Conservation (phyloP, 2,329 filamentous ascomycete genomes). For the Fusarium tjaetaba region DNA sequence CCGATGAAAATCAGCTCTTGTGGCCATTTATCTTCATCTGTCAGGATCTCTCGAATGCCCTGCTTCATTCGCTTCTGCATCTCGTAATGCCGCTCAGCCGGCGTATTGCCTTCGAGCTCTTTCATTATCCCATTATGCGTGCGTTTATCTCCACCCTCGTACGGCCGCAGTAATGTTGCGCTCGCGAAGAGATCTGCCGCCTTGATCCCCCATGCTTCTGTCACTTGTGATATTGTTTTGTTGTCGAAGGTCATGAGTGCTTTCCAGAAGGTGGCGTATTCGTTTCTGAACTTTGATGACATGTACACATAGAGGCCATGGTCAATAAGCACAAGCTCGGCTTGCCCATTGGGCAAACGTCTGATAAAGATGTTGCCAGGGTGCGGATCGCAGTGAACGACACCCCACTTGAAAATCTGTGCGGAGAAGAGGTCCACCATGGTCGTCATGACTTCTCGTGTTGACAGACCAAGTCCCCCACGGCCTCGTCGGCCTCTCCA, state of each 20-base stretch:
- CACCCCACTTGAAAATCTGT: slow-evolving; percentile 97
- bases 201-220: slow-evolving; percentile 84
- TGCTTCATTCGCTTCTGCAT: slow-evolving; percentile 89
- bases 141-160: slow-evolving; percentile 81
- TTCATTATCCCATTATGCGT: slow-evolving; percentile 72
- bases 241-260: slow-evolving; percentile 95
- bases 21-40: slow-evolving; percentile 88
- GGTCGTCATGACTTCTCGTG: slow-evolving; percentile 92
- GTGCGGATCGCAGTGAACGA: slow-evolving; percentile 96
- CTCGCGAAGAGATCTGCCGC: slow-evolving; percentile 92
- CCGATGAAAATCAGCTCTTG: slow-evolving; percentile 93
- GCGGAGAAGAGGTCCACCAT: slow-evolving; percentile 98
- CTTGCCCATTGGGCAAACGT: slow-evolving; percentile 79
- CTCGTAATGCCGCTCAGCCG: slow-evolving; percentile 82
- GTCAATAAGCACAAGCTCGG: slow-evolving; percentile 95
- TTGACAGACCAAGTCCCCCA: slow-evolving; percentile 84
- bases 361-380: slow-evolving; percentile 98
- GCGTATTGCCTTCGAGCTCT: slow-evolving; percentile 66
- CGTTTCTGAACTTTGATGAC: slow-evolving; percentile 80
- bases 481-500: slow-evolving; percentile 79
- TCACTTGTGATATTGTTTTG: slow-evolving; percentile 76
- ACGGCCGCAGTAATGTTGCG: slow-evolving; percentile 88
- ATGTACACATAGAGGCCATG: slow-evolving; percentile 97
- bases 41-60: slow-evolving; percentile 73
- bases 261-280: slow-evolving; percentile 95